Percentiles rank a stretch among this genome's conserved stretches.
Evolutionary conservation across 2,329 filamentous ascomycete genomes (phyloP).

Genomic region (Venturia nashicola): DNA sequence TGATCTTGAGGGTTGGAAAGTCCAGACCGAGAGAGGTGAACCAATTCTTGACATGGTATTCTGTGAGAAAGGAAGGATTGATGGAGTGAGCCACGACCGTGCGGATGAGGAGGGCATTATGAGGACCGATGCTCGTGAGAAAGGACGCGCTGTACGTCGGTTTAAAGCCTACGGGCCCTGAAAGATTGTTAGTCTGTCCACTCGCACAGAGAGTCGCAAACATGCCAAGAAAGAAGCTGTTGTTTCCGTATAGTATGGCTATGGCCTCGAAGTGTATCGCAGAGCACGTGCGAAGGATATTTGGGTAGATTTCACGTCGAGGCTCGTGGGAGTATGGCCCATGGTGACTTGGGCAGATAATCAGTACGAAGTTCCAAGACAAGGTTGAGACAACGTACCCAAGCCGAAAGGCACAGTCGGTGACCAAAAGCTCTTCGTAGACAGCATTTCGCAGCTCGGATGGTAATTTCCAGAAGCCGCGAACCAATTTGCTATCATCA

Average conservation of each 20-base stretch:
- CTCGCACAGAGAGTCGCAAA: background rate
- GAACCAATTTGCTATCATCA: background rate
- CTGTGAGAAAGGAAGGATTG: slow-evolving; percentile 8
- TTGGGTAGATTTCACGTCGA: slow-evolving; percentile 2
- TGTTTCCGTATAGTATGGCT: slow-evolving; percentile 9
- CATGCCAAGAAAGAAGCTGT: slow-evolving; percentile 10
- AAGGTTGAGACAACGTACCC: slow-evolving; percentile 2
- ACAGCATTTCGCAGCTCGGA: slow-evolving; percentile 8
- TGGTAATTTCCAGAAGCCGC: slow-evolving; percentile 3
- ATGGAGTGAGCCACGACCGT: slow-evolving; percentile 9
- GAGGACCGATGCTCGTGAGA: slow-evolving; percentile 8
- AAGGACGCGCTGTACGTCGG: slow-evolving; percentile 10
- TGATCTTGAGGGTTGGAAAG: slow-evolving; percentile 3
- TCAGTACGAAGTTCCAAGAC: background rate
- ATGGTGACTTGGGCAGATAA: slow-evolving; percentile 4
- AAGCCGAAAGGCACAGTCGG: slow-evolving; percentile 9
- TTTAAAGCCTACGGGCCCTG: slow-evolving; percentile 7
- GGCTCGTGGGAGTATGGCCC: slow-evolving; percentile 10
- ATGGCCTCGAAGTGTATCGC: slow-evolving; percentile 5
- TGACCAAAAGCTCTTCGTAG: slow-evolving; percentile 8
- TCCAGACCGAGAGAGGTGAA: slow-evolving; percentile 8
- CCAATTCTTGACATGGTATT: slow-evolving; percentile 5
- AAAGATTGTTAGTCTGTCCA: background rate
- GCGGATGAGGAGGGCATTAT: slow-evolving; percentile 9
- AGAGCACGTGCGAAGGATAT: slow-evolving; percentile 7